Evolutionary conservation across 208 protist genomes (phyloP).

Genomic region (Strigomonas culicis): DNA sequence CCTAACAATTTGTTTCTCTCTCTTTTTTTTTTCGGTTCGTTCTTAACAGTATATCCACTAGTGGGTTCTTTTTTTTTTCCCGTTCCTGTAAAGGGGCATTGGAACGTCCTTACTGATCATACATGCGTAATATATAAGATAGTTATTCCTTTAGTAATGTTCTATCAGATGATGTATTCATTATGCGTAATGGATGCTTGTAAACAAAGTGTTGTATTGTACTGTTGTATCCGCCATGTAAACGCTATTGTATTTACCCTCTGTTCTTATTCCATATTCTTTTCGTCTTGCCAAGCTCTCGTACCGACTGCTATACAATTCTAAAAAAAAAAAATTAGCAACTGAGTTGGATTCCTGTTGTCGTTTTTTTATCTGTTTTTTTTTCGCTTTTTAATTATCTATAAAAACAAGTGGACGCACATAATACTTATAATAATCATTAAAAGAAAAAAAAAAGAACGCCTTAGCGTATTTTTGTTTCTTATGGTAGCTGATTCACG

Average conservation of each 20-base stretch:
- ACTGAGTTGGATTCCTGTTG: no score
- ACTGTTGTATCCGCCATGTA: neutral
- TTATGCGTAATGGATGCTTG: neutral
- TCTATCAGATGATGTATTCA: neutral
- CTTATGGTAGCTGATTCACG: neutral
- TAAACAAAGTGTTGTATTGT: neutral
- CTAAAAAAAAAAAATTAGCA: no score
- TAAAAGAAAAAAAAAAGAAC: conserved; percentile 1
- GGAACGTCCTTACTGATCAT: neutral
- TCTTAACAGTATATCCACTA: neutral
- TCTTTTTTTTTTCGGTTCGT: neutral
- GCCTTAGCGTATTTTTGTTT: neutral
- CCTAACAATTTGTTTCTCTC: no score
- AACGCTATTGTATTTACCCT: neutral
- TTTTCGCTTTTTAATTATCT: conserved; percentile 2
- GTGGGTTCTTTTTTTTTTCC: conserved; percentile 1
- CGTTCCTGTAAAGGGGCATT: neutral
- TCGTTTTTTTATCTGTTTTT: neutral
- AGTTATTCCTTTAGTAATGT: neutral
- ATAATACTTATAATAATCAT: neutral
- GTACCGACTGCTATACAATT: no score
- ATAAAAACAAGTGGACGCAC: no score
- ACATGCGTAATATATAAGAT: neutral
- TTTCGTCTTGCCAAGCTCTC: no score
- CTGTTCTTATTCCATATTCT: neutral